Percentiles rank a stretch among this genome's conserved stretches.
Evolutionary conservation across 1,139 yeast genomes (phyloP).

Genomic region (Pichia kudriavzevii): DNA sequence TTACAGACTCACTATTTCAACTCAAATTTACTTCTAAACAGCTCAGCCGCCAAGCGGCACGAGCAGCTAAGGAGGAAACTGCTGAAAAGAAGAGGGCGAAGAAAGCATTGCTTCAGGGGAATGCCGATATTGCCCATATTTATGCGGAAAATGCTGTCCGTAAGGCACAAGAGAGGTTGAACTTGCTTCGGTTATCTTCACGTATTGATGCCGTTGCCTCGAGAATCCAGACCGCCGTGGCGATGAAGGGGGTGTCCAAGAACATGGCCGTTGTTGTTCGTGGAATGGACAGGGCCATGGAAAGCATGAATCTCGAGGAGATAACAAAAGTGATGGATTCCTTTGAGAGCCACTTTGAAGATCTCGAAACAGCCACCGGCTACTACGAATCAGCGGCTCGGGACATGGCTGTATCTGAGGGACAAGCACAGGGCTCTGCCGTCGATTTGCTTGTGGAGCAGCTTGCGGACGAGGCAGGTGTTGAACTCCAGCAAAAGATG

Average conservation of each 20-base stretch:
- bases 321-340: conserved; percentile 95
- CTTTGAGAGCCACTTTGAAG: conserved; percentile 93
- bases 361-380: conserved; percentile 86
- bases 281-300: conserved; percentile 96
- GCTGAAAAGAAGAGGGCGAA: conserved; percentile 84
- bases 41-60: conserved; percentile 79
- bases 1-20: conserved; percentile 45
- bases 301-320: conserved; percentile 88
- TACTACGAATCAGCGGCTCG: conserved; percentile 89
- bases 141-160: conserved; percentile 96
- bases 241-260: conserved; percentile 90
- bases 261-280: conserved; percentile 88
- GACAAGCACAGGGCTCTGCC: conserved; percentile 95
- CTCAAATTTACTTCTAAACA: conserved; percentile 86
- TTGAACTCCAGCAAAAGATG: conserved; percentile 76
- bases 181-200: conserved; percentile 73
- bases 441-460: conserved; percentile 87
- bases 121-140: conserved; percentile 85
- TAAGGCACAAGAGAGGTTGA: conserved; percentile 80
- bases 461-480: conserved; percentile 96
- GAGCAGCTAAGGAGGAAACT: conserved; percentile 85
- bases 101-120: conserved; percentile 80
- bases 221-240: conserved; percentile 93
- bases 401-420: conserved; percentile 76
- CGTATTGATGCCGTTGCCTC: conserved; percentile 95